These are phyloP conservation scores for Cystofilobasidium macerans DNA, from an alignment of 768 basidiomycete genomes.

Conservation along the genomic window DNA sequence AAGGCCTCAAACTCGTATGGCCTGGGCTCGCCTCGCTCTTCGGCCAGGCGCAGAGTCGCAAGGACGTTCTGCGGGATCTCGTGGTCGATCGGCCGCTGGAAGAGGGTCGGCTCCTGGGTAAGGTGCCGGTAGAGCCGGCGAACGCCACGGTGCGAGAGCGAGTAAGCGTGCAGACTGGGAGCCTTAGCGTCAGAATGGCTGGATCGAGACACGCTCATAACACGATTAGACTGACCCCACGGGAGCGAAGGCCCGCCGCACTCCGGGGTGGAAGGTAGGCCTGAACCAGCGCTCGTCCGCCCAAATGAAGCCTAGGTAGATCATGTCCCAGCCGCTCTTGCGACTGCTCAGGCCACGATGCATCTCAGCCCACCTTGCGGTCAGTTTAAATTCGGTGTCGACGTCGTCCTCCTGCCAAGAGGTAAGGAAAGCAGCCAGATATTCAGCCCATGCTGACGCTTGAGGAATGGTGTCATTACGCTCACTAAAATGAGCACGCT, in stretches of 20 bases:
- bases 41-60: not conserved
- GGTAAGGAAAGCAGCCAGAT: not conserved
- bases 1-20: not conserved
- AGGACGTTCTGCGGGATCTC: not conserved
- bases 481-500: conserved; percentile 4
- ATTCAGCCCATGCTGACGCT: not conserved
- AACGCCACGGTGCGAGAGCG: conserved; percentile 8
- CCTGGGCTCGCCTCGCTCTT: not conserved
- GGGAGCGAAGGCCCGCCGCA: not conserved
- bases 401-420: conserved; percentile 8
- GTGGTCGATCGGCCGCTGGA: conserved; percentile 14
- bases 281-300: not conserved
- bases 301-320: conserved; percentile 13
- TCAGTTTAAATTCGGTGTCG: conserved; percentile 7
- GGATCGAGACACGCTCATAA: not conserved
- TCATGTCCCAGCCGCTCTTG: conserved; percentile 13
- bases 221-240: not conserved
- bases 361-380: conserved; percentile 10
- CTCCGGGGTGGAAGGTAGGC: conserved; percentile 2
- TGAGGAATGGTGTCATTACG: too few relatives aligned
- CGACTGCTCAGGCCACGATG: not conserved
- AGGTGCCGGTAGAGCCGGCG: not conserved
- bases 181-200: not conserved
- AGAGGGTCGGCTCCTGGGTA: not conserved
- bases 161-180: conserved; percentile 4